These are phyloP conservation scores for Glaciozyma antarctica DNA, from an alignment of 768 basidiomycete genomes.

Conservation along the genomic window DNA sequence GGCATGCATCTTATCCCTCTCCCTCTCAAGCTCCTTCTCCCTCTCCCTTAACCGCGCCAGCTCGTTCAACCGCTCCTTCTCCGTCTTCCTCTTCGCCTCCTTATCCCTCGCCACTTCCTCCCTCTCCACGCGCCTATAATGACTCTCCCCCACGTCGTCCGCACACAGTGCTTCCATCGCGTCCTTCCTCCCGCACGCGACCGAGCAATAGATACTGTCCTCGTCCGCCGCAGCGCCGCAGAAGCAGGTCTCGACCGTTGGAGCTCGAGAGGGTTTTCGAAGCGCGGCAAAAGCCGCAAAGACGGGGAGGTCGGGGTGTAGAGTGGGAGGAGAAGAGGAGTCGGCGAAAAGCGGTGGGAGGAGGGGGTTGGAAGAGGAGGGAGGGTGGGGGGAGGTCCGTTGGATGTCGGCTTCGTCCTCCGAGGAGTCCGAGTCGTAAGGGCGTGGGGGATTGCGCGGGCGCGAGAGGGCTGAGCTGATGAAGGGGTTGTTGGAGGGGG, in stretches of 20 bases:
- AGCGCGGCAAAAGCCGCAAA: too few relatives aligned
- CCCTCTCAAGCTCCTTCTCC: neutral
- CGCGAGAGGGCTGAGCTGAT: too few relatives aligned
- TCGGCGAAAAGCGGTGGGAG: too few relatives aligned
- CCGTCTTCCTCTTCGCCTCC: conserved; percentile 2
- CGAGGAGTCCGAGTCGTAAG: too few relatives aligned
- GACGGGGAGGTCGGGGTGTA: too few relatives aligned
- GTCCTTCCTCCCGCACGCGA: conserved; percentile 19
- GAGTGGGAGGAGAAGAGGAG: too few relatives aligned
- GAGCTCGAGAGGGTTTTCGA: too few relatives aligned
- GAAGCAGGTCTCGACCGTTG: conserved; percentile 13
- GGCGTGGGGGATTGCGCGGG: too few relatives aligned
- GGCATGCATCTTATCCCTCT: neutral
- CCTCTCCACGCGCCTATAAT: conserved; percentile 13
- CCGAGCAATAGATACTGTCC: conserved; percentile 27
- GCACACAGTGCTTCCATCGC: conserved; percentile 26
- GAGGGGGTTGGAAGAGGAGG: too few relatives aligned
- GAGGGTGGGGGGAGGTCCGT: too few relatives aligned
- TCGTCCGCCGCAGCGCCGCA: conserved; percentile 23
- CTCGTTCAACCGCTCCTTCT: neutral
- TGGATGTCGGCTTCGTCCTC: too few relatives aligned
- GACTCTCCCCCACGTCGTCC: conserved; percentile 10
- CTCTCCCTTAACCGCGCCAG: neutral
- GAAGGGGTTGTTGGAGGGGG: too few relatives aligned
- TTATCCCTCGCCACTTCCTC: conserved; percentile 19